Evolutionary conservation across 2,329 filamentous ascomycete genomes (phyloP), one percentile per base, ranked within the genome.

Genomic region (Alternaria brassicicola): DNA sequence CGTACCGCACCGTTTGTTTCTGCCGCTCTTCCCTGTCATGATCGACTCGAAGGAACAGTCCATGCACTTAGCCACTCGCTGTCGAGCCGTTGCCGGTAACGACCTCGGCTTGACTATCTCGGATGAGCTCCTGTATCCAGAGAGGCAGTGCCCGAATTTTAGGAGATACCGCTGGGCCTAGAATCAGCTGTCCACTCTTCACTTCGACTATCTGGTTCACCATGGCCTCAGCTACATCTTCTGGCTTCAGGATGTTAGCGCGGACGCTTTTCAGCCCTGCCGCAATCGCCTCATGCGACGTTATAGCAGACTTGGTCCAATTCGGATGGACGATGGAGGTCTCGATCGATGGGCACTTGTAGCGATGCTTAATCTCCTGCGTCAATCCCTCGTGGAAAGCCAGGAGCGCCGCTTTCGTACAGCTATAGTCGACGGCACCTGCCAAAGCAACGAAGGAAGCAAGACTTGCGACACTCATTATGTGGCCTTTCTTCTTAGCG

Each of bases 291-390:
- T 61, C 53, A 28, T 69, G 65, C 9, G 73, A 58, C 35, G 69
- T 71, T 2, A 76, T 76, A 58, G 81, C 72, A 1, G 80, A 80
- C 26, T 69, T 72, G 10, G 78, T 79, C 70, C 77, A 81, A 23
- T 69, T 72, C 2, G 80, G 80, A 63, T 80, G 79, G 1, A 81
- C 75, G 23, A 79, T 72, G 6, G 76, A 76, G 8, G 78, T 79
- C 59, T 78, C 78, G 68, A 82, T 77, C 57, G 80, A 68, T 17
- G 78, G 79, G 19, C 76, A 78, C 12, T 77, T 70, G 69, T 80
- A 77, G 36, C 78, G 73, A 55, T 78, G 72, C 56, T 79, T 78
- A 15, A 81, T 63, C 58, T 82, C 80, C 38, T 76, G 71, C 0
- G 66, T 70, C 3, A 81, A 69, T 7, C 66, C 71, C 55, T 77